Evolutionary conservation across 2,329 filamentous ascomycete genomes (phyloP).

Genomic region (Sarocladium strictum): DNA sequence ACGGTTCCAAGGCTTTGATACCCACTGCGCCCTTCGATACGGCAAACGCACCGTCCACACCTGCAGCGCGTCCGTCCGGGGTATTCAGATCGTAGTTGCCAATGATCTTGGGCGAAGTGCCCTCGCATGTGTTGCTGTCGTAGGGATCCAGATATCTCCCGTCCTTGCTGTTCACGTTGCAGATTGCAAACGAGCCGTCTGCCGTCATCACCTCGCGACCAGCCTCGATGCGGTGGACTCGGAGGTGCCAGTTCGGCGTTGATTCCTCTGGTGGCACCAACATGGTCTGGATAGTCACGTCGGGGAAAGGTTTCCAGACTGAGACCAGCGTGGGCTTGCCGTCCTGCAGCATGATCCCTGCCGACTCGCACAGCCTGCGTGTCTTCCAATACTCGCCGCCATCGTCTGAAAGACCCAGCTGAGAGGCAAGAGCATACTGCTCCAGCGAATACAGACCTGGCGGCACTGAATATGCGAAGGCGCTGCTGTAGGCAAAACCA

Average conservation of each 20-base stretch:
- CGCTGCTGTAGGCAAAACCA: conserved; percentile 69
- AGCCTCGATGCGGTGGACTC: conserved; percentile 56
- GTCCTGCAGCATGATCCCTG: conserved; percentile 52
- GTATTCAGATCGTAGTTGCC: conserved; percentile 55
- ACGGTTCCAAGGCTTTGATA: conserved; percentile 49
- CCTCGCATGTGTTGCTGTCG: conserved; percentile 38
- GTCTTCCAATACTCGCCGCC: conserved; percentile 75
- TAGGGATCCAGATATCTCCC: conserved; percentile 47
- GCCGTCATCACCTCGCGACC: conserved; percentile 61
- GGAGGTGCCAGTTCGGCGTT: conserved; percentile 64
- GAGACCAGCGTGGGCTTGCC: conserved; percentile 58
- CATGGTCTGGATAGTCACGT: conserved; percentile 60
- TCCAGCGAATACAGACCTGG: conserved; percentile 71
- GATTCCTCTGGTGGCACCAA: conserved; percentile 54
- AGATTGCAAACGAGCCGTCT: conserved; percentile 70
- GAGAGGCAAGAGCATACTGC: conserved; percentile 69
- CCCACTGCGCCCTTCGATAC: conserved; percentile 50
- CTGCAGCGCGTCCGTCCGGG: conserved; percentile 47
- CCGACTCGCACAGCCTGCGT: conserved; percentile 60
- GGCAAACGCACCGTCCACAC: conserved; percentile 45
- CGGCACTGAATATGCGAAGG: conserved; percentile 72
- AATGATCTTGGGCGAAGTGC: conserved; percentile 48
- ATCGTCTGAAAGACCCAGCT: conserved; percentile 71
- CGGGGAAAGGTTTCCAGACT: conserved; percentile 63
- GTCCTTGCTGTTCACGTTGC: conserved; percentile 41